Base-by-base conservation (phyloP, 805 yeast genomes). In the Tetrapisispora pingtungensis region DNA sequence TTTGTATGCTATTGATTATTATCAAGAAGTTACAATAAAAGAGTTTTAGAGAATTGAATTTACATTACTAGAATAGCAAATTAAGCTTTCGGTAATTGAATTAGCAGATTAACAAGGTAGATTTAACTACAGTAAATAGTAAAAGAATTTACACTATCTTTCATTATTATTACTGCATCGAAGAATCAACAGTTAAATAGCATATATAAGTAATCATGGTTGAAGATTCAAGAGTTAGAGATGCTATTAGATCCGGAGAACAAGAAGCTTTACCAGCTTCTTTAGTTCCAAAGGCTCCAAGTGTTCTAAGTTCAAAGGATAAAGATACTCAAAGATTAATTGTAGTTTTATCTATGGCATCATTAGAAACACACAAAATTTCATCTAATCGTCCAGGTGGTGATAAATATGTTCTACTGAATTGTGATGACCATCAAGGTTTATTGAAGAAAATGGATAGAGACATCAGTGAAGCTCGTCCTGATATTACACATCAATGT, bases 401-500 rank as follows among this genome's bases (percentile, higher is more conserved):
- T 42, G 97, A 93, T 61, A 87, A 93, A 64, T 93, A 82, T 60
- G 97, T 95, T 0, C 69, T 93, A 48, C 73, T 93, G 58, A 93
- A 93, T 70, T 93, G 98, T 72, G 98, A 93, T 65, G 98, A 93
- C 63, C 98, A 93, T 64, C 98, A 93, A 69, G 97, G 97, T 14
- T 71, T 90, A 42, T 71, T 93, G 57, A 83, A 90, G 64, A 90
- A 88, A 62, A 87, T 90, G 95, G 95, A 95, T 43, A 78, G 97
- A 61, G 97, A 93, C 61, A 90, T 93, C 51, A 86, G 95, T 40
- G 98, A 93, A 61, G 97, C 97, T 7, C 80, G 98, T 65, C 98
- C 98, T n/a, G 98, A 93, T 65, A 93, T 93, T 58, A 93, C 98
- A 36, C 98, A 93, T 63, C 98, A 90, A 68, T 93, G 98, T 72